A percentile compares a stretch with the other conserved stretches of the same genome.
phyloP scores from a whole-genome alignment of 345 rosid species.

The Brassica rapa region DNA sequence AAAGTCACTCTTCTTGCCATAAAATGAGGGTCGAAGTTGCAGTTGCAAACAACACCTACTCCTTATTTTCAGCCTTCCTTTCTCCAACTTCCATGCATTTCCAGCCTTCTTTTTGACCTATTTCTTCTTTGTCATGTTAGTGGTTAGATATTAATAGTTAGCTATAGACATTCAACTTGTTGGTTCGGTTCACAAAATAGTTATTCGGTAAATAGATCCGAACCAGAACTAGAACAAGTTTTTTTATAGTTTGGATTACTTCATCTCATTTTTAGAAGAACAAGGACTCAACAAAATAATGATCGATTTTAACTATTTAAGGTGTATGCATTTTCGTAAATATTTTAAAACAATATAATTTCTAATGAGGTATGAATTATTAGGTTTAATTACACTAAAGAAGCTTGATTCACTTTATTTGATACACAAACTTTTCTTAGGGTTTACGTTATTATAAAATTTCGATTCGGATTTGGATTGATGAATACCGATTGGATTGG shows the following conservation, averaged over 20 bases:
- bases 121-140: neutral
- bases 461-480: neutral
- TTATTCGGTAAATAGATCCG: neutral
- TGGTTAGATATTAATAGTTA: neutral
- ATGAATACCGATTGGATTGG: neutral
- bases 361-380: neutral
- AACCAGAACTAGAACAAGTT: neutral
- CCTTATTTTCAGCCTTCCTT: slow-evolving; percentile 34
- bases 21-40: slow-evolving; percentile 22
- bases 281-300: neutral
- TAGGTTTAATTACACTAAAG: neutral
- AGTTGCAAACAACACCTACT: slow-evolving; percentile 33
- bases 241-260: neutral
- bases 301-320: neutral
- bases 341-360: neutral
- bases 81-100: slow-evolving; percentile 29
- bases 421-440: neutral
- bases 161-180: neutral
- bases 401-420: neutral
- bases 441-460: neutral
- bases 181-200: neutral
- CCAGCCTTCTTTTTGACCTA: slow-evolving; percentile 26
- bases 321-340: neutral
- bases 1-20: slow-evolving; percentile 32
- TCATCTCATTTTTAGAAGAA: neutral